Evolutionary conservation across 768 basidiomycete species (phyloP).

Genomic region (Lactarius vividus): DNA sequence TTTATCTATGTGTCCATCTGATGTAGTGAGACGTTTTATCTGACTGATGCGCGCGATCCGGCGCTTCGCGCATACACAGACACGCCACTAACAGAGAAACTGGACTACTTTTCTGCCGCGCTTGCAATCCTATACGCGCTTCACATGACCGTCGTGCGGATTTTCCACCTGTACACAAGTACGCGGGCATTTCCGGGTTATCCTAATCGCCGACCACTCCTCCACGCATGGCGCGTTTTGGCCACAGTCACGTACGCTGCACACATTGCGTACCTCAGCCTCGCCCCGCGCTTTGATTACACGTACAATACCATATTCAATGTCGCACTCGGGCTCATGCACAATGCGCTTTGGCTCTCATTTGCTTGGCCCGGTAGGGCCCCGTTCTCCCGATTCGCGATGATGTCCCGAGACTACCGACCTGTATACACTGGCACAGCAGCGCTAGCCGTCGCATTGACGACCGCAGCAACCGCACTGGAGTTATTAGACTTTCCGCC

Average conservation of each 20-base stretch:
- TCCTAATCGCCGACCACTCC: conserved; percentile 22
- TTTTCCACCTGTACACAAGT: conserved; percentile 68
- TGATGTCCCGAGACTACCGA: conserved; percentile 53
- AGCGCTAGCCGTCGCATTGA: conserved; percentile 61
- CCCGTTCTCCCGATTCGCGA: conserved; percentile 51
- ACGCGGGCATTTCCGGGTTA: conserved; percentile 23
- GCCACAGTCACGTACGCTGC: conserved; percentile 57
- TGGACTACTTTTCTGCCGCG: conserved; percentile 96
- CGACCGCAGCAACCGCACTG: conserved; percentile 69
- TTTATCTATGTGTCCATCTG: conserved; percentile 1
- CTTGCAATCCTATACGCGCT: conserved; percentile 78
- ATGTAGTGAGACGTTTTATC: conserved; percentile 15
- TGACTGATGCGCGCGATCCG: conserved; percentile 20
- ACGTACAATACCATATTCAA: conserved; percentile 91
- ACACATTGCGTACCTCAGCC: conserved; percentile 77
- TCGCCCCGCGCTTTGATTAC: conserved; percentile 85
- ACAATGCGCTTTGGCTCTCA: conserved; percentile 79
- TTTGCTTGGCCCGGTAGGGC: conserved; percentile 59
- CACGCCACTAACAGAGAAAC: conserved; percentile 74
- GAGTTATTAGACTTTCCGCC: conserved; percentile 94
- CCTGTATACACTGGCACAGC: conserved; percentile 54
- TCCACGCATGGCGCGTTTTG: conserved; percentile 44
- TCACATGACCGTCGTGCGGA: conserved; percentile 72
- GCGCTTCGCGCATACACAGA: conserved; percentile 46
- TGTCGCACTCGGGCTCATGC: conserved; percentile 65